Evolutionary conservation across 129 eudicot species (phyloP).

Genomic region (Escallonia herrerae): DNA sequence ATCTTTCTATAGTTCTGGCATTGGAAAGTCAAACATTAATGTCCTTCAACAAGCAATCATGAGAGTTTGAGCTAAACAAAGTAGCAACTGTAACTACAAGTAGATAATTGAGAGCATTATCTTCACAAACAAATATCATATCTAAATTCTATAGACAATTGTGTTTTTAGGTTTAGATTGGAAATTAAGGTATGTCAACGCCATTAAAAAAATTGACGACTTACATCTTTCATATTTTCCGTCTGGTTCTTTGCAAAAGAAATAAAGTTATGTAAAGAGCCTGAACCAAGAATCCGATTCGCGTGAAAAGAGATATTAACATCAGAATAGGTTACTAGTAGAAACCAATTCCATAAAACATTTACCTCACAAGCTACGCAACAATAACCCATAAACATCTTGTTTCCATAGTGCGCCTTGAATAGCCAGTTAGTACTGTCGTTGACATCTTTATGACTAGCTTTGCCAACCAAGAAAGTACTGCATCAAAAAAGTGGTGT

Average conservation of each 20-base stretch:
- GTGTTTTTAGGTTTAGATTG: no score
- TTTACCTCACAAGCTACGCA: conserved; percentile 94
- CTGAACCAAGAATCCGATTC: conserved; percentile 32
- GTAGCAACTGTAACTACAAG: no score
- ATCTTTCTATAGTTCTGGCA: no score
- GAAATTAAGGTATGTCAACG: not conserved
- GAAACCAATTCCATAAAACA: not conserved
- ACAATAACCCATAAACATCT: conserved; percentile 89
- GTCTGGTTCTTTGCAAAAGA: conserved; percentile 68
- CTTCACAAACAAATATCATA: no score
- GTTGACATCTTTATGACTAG: conserved; percentile 92
- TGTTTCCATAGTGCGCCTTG: conserved; percentile 74
- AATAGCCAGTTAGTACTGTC: conserved; percentile 94
- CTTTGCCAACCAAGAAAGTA: conserved; percentile 88
- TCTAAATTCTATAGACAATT: no score
- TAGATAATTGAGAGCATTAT: no score
- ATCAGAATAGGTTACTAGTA: not conserved
- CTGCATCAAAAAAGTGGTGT: no score
- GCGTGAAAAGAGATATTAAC: not conserved
- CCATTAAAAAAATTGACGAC: conserved; percentile 13
- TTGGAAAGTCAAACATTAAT: no score
- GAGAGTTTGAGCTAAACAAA: no score
- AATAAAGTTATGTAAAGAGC: conserved; percentile 83
- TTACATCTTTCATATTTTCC: conserved; percentile 58
- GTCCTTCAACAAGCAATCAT: no score